These are phyloP conservation scores for Fusarium falciforme DNA, from an alignment of 2,329 filamentous ascomycete genomes.

Conservation along the genomic window DNA sequence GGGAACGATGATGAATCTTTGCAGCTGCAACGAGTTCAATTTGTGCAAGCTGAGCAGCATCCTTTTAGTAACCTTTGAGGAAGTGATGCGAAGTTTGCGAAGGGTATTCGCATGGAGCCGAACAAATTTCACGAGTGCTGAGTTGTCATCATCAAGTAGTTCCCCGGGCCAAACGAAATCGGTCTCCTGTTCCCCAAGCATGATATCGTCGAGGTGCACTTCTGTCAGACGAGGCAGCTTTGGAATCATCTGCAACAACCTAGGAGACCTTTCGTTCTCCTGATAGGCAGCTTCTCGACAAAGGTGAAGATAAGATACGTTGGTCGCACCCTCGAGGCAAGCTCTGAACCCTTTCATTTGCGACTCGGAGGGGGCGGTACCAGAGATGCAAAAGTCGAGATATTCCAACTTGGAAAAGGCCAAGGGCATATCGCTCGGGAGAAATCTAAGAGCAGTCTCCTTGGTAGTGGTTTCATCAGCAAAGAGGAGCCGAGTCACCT, in stretches of 20 bases:
- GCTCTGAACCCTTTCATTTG: not conserved
- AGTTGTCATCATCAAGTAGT: not conserved
- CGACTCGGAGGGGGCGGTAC: not conserved
- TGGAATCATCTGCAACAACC: not conserved
- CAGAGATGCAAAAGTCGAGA: constrained; percentile 9
- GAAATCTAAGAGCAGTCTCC: not conserved
- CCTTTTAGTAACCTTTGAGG: not conserved
- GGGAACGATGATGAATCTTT: constrained; percentile 8
- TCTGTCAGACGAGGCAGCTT: not conserved
- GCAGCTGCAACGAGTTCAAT: not conserved
- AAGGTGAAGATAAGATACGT: not conserved
- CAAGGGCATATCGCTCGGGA: not conserved
- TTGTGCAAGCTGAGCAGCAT: not conserved
- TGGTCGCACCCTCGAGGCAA: constrained; percentile 1
- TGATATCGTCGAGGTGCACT: constrained; percentile 1
- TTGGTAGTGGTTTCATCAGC: not conserved
- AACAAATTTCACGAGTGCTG: not conserved
- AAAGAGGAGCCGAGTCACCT: constrained; percentile 1
- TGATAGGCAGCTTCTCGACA: not conserved
- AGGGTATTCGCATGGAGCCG: constrained; percentile 5
- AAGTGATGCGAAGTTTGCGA: not conserved
- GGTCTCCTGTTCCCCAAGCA: not conserved
- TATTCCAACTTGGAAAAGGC: not conserved
- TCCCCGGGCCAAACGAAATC: not conserved
- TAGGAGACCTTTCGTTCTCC: not conserved